These are phyloP conservation scores for Talaromyces sp. DNA, from an alignment of 2,329 filamentous ascomycete genomes.

Conservation along the genomic window DNA sequence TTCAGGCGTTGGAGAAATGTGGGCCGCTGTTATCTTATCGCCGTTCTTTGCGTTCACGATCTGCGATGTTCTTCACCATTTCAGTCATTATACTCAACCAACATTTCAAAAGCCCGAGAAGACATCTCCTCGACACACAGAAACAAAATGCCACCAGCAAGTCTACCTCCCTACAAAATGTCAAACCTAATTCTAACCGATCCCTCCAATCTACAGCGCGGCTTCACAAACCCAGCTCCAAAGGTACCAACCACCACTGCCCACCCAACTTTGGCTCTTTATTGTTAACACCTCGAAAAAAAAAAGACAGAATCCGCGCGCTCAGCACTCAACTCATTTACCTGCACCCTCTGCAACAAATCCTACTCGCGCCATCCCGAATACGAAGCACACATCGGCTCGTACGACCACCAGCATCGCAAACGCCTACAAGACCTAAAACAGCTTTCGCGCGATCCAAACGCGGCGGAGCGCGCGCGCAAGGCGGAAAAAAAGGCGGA, in stretches of 20 bases:
- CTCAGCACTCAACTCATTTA: conserved; percentile 74
- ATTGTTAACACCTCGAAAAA: neutral
- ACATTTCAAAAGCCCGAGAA: neutral
- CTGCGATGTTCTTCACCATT: neutral
- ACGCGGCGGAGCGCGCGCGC: conserved; percentile 39
- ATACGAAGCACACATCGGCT: conserved; percentile 88
- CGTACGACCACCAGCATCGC: conserved; percentile 93
- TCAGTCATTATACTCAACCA: neutral
- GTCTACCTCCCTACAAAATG: neutral
- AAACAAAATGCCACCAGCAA: conserved; percentile 8
- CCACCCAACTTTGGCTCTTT: neutral
- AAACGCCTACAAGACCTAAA: conserved; percentile 54
- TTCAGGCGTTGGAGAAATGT: neutral
- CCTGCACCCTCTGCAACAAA: conserved; percentile 83
- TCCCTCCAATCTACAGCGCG: conserved; percentile 30
- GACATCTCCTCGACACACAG: neutral
- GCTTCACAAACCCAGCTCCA: conserved; percentile 44
- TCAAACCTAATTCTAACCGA: neutral
- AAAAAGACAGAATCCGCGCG: conserved; percentile 59
- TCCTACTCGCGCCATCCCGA: conserved; percentile 94
- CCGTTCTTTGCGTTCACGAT: neutral
- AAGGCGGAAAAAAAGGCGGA: conserved; percentile 40
- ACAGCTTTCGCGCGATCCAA: conserved; percentile 40
- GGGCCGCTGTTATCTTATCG: neutral
- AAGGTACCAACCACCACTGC: conserved; percentile 27